Evolutionary conservation across 768 basidiomycete genomes (phyloP).

Genomic region (Neoboletus subvelutipes): DNA sequence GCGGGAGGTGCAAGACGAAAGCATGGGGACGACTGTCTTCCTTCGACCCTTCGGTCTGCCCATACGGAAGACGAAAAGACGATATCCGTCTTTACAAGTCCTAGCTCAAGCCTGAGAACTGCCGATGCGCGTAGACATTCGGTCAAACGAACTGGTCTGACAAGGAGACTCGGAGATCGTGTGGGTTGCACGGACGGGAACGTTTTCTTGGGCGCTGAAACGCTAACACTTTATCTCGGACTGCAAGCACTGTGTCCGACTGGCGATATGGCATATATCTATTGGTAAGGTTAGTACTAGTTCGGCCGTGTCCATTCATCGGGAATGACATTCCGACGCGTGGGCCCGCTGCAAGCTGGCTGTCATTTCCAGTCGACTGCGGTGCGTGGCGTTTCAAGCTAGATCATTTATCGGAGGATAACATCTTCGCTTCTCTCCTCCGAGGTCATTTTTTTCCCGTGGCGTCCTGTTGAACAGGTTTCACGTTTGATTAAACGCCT

Average conservation of each 20-base stretch:
- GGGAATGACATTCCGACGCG: constrained; percentile 2
- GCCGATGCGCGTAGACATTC: not conserved
- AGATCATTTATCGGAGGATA: not conserved
- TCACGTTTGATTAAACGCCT: not conserved
- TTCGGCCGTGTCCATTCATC: not conserved
- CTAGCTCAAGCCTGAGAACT: not conserved
- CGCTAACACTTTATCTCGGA: not conserved
- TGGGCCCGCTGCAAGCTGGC: not conserved
- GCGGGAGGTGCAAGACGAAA: too few species aligned
- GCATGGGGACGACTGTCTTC: too few species aligned
- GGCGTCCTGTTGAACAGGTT: not conserved
- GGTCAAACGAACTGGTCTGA: not conserved
- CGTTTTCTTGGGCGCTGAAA: not conserved
- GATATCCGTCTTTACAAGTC: not conserved
- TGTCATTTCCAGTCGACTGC: not conserved
- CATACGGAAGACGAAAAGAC: too few species aligned
- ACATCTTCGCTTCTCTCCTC: not conserved
- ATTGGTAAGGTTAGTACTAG: not conserved
- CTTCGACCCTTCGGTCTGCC: too few species aligned
- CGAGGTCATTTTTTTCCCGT: not conserved
- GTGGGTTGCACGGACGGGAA: not conserved
- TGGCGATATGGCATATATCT: not conserved
- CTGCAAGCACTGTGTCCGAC: not conserved
- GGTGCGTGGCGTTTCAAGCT: constrained; percentile 3
- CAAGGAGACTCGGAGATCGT: not conserved